Conservation (phyloP, 2,329 filamentous ascomycete genomes). For the Pseudogymnoascus sp. region DNA sequence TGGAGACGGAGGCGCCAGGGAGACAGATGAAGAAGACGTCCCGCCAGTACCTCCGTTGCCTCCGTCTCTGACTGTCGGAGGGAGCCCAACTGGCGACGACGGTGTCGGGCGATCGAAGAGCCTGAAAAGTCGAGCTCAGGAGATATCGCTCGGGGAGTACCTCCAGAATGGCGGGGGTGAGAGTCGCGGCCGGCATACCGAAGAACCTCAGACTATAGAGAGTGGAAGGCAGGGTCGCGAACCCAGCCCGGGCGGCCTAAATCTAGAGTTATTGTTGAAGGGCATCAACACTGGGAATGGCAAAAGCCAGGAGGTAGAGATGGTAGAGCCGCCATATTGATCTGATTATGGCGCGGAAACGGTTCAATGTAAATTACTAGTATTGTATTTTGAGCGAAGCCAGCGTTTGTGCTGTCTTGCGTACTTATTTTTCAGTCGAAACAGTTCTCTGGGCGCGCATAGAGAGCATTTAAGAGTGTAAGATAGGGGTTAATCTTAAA, state of each 20-base stretch:
- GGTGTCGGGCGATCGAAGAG: background rate
- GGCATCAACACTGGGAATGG: conserved; percentile 28
- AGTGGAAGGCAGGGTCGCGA: background rate
- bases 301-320: background rate
- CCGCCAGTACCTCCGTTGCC: background rate
- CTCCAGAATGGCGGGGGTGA: background rate
- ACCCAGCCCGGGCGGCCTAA: conserved; percentile 16
- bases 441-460: conserved; percentile 1
- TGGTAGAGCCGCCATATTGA: conserved; percentile 5
- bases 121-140: background rate
- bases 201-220: background rate
- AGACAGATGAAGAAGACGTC: background rate
- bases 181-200: background rate
- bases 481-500: conserved; percentile 5
- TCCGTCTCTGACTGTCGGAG: background rate
- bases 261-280: conserved; percentile 30
- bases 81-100: background rate
- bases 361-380: conserved; percentile 4
- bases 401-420: background rate
- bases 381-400: conserved; percentile 9
- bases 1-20: background rate
- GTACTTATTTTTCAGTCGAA: background rate
- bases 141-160: background rate
- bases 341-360: background rate
- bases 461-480: conserved; percentile 4